Evolutionary conservation across 1,284 basidiomycete species (phyloP).

Genomic region (Puccinia horiana): DNA sequence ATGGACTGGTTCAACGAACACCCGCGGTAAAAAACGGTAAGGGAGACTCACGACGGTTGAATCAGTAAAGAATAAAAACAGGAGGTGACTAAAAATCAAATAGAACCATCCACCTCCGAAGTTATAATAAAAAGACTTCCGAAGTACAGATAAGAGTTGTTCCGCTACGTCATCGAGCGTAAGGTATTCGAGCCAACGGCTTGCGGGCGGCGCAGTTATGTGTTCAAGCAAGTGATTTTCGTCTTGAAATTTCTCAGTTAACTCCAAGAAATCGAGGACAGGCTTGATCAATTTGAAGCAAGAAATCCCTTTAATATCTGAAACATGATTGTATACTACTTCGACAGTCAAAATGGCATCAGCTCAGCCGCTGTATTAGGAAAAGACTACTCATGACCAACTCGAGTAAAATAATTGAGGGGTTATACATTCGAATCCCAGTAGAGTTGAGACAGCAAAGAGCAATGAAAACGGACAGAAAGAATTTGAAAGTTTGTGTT

Average conservation of each 20-base stretch:
- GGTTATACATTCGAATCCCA: neutral
- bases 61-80: constrained; percentile 87
- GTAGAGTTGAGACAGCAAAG: neutral
- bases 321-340: constrained; percentile 21
- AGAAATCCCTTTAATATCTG: constrained; percentile 14
- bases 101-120: constrained; percentile 55
- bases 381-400: neutral
- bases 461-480: neutral
- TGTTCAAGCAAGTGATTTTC: neutral
- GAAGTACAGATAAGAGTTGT: neutral
- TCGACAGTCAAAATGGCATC: neutral
- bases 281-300: neutral
- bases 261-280: constrained; percentile 4
- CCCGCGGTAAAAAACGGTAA: neutral
- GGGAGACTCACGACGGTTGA: constrained; percentile 66
- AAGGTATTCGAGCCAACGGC: neutral
- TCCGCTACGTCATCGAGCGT: neutral
- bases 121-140: neutral
- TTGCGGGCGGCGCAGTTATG: neutral
- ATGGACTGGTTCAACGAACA: neutral
- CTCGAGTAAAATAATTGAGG: neutral
- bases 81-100: constrained; percentile 55
- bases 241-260: neutral
- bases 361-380: neutral
- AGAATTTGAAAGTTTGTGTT: neutral